Percentiles rank a stretch among this genome's conserved stretches.
These are phyloP conservation scores for Logfia minima DNA, from an alignment of 129 eudicot species.

Conservation along the genomic window DNA sequence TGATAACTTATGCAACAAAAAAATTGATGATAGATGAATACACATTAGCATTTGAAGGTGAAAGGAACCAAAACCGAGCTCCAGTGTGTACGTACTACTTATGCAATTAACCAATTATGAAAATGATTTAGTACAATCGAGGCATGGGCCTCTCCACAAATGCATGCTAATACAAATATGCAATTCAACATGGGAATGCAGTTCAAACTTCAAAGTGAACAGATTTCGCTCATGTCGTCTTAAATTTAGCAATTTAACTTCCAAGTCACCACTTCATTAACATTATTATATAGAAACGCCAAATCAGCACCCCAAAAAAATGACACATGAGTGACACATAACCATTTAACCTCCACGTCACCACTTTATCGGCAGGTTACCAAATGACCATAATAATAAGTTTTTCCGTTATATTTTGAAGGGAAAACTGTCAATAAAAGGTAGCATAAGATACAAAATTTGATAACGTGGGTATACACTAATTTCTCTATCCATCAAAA, in stretches of 20 bases:
- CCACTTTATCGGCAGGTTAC: not conserved
- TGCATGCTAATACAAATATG: not conserved
- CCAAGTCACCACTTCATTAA: not conserved
- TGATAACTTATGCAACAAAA: not conserved
- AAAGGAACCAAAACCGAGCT: not conserved
- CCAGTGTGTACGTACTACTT: not conserved
- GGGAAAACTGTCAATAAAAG: not conserved
- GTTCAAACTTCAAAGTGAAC: not conserved
- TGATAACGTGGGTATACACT: too few species aligned
- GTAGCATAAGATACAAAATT: not conserved
- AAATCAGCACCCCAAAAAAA: not conserved
- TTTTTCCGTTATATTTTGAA: not conserved
- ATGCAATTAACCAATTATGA: not conserved
- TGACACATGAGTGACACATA: too few species aligned
- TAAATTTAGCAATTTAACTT: not conserved
- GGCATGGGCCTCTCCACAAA: not conserved
- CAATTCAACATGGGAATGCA: not conserved
- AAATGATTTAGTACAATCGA: not conserved
- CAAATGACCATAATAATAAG: not conserved
- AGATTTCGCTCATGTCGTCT: not conserved
- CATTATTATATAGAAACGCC: not conserved
- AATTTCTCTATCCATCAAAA: not conserved
- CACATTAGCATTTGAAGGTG: not conserved
- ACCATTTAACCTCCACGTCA: not conserved
- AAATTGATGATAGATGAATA: too few species aligned